Evolutionary conservation across 345 rosid species (phyloP).

Genomic region (Kernera saxatilis): DNA sequence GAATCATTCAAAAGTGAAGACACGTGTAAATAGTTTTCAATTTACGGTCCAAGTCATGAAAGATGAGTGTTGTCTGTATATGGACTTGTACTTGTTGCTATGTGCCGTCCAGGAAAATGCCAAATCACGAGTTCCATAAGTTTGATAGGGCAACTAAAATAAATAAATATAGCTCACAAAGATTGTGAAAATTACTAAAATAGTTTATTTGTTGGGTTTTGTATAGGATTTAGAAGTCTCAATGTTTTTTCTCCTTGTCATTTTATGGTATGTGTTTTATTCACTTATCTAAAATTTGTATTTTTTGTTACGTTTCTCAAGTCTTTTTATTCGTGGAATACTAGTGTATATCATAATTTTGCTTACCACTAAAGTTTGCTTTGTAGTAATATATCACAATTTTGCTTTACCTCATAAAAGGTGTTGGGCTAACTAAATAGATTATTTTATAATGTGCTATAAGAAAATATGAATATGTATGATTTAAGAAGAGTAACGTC

Average conservation of each 20-base stretch:
- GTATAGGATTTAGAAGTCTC: background rate
- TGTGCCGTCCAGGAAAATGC: constrained; percentile 27
- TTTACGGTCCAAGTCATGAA: constrained; percentile 8
- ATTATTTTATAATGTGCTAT: background rate
- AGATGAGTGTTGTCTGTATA: constrained; percentile 5
- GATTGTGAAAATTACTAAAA: background rate
- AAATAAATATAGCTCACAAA: constrained; percentile 1
- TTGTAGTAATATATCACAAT: background rate
- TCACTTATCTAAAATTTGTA: background rate
- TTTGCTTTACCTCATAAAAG: background rate
- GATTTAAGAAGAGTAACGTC: background rate
- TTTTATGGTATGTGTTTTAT: background rate
- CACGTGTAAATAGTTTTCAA: constrained; percentile 16
- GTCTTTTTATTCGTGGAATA: background rate
- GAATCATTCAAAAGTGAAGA: constrained; percentile 5
- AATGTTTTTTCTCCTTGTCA: constrained; percentile 15
- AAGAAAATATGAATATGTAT: background rate
- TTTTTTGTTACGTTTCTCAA: background rate
- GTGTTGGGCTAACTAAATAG: background rate
- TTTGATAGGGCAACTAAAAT: constrained; percentile 18
- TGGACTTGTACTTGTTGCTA: constrained; percentile 24
- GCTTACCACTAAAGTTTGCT: background rate
- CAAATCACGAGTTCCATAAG: constrained; percentile 24
- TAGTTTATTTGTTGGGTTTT: background rate
- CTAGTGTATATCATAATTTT: background rate